Evolutionary conservation across 139 green algal species (phyloP), one percentile per base, ranked within the genome.

Genomic region (Pycnococcus provasolii): DNA sequence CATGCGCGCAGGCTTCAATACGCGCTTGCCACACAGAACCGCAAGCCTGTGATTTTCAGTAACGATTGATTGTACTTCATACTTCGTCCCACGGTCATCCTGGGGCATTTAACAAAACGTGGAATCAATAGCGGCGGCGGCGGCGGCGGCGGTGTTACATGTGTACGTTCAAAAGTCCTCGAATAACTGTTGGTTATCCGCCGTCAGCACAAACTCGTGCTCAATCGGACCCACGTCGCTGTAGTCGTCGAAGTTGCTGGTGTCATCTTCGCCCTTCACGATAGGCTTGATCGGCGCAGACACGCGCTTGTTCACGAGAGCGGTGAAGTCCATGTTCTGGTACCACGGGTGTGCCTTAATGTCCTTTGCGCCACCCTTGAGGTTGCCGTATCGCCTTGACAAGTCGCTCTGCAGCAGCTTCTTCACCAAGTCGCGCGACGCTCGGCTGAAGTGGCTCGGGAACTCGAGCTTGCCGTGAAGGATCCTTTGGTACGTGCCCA

Each of bases 211-310:
- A 37, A 75, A 80, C 0, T 70, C 71, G 64, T 84, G 69, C 40
- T 73, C n/a, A 64, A 87, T 76, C 3, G 80, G 79, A 3, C 46
- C 48, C 59, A 59, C 6, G 7, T 58, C 42, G 5, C 62, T 68
- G 66, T 85, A 89, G 58, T 86, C 73, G 53, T 91, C 85, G 76
- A 90, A 93, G 64, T 86, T 84, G 43, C 61, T 80, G n/a, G 78
- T 79, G 73, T 90, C 87, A 42, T 85, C 82, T 26, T 26, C 62
- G 42, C 58, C 40, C 58, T 62, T 15, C 3, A 15, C 53, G 4
- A 4, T 15, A 15, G 67, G 84, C 69, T 62, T 79, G 77, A 85
- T 80, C 62, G 81, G 81, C 45, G 81, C 43, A 44, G 37, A 4
- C 0, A 65, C 8, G 42, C 58, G 42, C 4, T 42, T 50, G 1